Base-by-base conservation (phyloP, 805 yeast genomes). In the Saturnispora besseyi region DNA sequence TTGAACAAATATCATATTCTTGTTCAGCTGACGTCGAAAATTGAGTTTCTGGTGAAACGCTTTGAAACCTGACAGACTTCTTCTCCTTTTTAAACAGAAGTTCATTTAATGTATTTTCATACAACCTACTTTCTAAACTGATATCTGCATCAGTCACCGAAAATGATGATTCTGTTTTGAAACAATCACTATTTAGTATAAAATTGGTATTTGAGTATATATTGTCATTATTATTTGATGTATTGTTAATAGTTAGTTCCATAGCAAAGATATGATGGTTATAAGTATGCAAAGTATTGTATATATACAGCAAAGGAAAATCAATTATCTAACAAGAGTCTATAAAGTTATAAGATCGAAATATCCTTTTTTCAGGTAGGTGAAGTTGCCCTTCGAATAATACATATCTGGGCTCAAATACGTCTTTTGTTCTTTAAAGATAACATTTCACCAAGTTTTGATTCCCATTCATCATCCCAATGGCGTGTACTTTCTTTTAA, bases 391-490 rank as follows among this genome's bases (percentile, higher is more conserved):
- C 37, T 44, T 89, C 0, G 76, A 76, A 24, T 74, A 73, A 9
- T 24, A 13, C 5, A 15, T 18, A 36, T 32, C 6, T 1, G 29
- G 29, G 29, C 9, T 26, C 36, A 45, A 26, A 48, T n/a, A 18
- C 22, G 41, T 10, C 26, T 9, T 18, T 36, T 30, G 5, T 41
- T 50, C 26, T 8, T 11, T 12, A 53, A 34, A 5, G 49, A 40
- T 11, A 73, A 67, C 1, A 46, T 37, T 4, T 59, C 57, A 1
- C 74, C 75, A 44, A 83, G 63, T 42, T 70, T 71, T 2, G 55
- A 52, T 28, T 70, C 67, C 98, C 98, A 91, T 60, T 82, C 85
- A 11, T 72, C 66, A 41, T 79, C 77, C 98, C 98, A 91, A 49
- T 85, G 75, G 26, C 65, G 62, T 41, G 68, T 53, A 47, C 95